Evolutionary conservation across 805 yeast species (phyloP).

Genomic region (Sugiyamaella qingdaonensis): DNA sequence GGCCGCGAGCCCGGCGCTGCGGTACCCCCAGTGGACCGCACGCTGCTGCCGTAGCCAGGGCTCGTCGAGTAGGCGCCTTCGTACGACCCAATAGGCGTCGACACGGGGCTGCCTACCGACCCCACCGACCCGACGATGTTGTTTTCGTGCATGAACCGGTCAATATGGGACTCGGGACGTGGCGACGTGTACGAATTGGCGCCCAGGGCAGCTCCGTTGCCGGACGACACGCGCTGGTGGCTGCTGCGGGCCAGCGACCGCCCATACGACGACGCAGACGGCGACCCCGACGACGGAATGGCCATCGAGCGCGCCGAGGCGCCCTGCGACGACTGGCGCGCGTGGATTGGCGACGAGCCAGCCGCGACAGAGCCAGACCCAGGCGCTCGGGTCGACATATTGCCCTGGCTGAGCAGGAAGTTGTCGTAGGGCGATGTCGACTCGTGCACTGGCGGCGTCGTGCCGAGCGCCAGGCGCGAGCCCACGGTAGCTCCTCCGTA

Average conservation of each 20-base stretch:
- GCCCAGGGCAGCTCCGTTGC: not conserved
- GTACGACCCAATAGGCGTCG: conserved; percentile 16
- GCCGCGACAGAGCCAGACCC: conserved; percentile 4
- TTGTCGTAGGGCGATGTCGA: conserved; percentile 31
- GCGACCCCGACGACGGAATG: not conserved
- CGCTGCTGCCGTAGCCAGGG: conserved; percentile 9
- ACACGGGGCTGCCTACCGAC: conserved; percentile 6
- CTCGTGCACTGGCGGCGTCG: conserved; percentile 27
- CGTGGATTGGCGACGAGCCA: not conserved
- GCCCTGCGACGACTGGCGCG: not conserved
- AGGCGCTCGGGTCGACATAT: not conserved
- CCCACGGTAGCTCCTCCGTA: not conserved
- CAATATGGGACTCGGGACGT: conserved; percentile 21
- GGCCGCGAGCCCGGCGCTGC: not conserved
- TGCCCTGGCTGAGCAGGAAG: conserved; percentile 20
- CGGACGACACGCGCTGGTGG: conserved; percentile 6
- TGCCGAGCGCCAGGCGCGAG: conserved; percentile 9
- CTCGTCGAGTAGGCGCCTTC: conserved; percentile 11
- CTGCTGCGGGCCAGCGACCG: not conserved
- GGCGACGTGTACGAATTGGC: conserved; percentile 10
- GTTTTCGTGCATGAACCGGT: conserved; percentile 26
- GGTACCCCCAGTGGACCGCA: not conserved
- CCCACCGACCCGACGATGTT: conserved; percentile 11
- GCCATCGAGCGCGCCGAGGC: not conserved
- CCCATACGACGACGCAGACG: not conserved